phyloP scores from a whole-genome alignment of 2,329 filamentous ascomycete genomes.

The Cladosporium oxysporum region DNA sequence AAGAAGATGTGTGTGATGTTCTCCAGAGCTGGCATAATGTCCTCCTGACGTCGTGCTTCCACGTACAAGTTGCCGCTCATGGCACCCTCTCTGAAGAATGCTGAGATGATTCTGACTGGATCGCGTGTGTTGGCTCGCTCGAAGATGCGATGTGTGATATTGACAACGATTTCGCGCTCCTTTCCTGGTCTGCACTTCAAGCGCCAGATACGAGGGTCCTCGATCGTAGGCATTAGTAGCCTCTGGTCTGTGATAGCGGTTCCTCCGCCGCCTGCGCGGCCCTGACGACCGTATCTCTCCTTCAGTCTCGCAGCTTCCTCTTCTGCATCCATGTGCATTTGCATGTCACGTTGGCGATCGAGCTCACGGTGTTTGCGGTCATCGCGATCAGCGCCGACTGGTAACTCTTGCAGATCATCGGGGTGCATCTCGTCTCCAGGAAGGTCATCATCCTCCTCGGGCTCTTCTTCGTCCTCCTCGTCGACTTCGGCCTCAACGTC shows the following conservation, averaged over 20 bases:
- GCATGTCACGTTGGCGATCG: conserved; percentile 85
- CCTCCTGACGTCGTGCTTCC: conserved; percentile 82
- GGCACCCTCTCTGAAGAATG: conserved; percentile 83
- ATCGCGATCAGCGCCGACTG: conserved; percentile 75
- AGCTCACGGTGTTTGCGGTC: conserved; percentile 92
- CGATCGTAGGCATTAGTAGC: conserved; percentile 84
- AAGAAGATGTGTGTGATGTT: conserved; percentile 89
- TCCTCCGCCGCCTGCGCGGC: conserved; percentile 64
- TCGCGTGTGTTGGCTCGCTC: conserved; percentile 77
- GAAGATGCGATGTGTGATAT: conserved; percentile 84
- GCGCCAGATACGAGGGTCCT: conserved; percentile 95
- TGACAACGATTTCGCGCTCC: conserved; percentile 85
- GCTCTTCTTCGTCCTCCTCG: conserved; percentile 82
- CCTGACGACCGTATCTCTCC: conserved; percentile 78
- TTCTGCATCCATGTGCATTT: conserved; percentile 87
- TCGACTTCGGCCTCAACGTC: conserved; percentile 99
- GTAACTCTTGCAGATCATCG: conserved; percentile 78
- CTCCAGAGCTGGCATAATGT: conserved; percentile 80
- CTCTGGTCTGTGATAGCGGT: conserved; percentile 80
- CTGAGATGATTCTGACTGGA: conserved; percentile 80
- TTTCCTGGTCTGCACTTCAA: conserved; percentile 93
- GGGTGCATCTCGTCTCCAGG: conserved; percentile 85
- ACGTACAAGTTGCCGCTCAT: conserved; percentile 97
- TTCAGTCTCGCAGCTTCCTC: conserved; percentile 85
- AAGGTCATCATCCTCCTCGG: conserved; percentile 86